Conservation (phyloP, 2,329 filamentous ascomycete species). For the Gaeumannomyces sp. region DNA sequence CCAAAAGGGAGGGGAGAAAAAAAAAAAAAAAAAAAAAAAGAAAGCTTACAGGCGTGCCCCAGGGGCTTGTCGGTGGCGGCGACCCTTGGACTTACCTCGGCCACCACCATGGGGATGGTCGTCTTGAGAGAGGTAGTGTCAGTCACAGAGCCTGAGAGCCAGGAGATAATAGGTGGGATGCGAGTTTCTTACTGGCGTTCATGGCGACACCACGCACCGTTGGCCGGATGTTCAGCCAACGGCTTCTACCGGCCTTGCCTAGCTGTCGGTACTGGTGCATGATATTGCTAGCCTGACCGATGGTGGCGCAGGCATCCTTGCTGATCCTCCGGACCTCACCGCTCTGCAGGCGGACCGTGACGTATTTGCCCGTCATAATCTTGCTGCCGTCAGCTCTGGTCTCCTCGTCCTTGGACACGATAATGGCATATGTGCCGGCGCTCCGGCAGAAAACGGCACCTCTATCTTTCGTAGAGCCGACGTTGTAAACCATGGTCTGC, state of each 20-base stretch:
- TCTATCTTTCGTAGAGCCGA: slow-evolving; percentile 68
- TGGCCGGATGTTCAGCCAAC: slow-evolving; percentile 90
- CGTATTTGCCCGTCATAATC: slow-evolving; percentile 66
- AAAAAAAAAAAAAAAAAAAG: not conserved
- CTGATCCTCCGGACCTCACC: slow-evolving; percentile 86
- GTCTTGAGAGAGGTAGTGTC: slow-evolving; percentile 36
- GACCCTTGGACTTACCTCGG: slow-evolving; percentile 98
- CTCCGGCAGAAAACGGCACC: slow-evolving; percentile 89
- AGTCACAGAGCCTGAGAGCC: not conserved
- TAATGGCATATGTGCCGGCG: slow-evolving; percentile 84
- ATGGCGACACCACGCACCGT: slow-evolving; percentile 97
- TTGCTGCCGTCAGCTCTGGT: slow-evolving; percentile 52
- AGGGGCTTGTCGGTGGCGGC: slow-evolving; percentile 88
- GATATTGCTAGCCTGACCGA: slow-evolving; percentile 89
- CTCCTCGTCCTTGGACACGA: slow-evolving; percentile 79
- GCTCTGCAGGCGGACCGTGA: slow-evolving; percentile 82
- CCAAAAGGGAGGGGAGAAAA: not conserved
- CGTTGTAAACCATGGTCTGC: slow-evolving; percentile 86
- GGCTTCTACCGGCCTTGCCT: slow-evolving; percentile 88
- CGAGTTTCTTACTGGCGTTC: slow-evolving; percentile 68
- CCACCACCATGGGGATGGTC: slow-evolving; percentile 99
- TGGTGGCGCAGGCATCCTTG: slow-evolving; percentile 88
- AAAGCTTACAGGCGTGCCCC: slow-evolving; percentile 81
- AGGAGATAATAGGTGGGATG: slow-evolving; percentile 4
- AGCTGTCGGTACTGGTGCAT: slow-evolving; percentile 86